These are phyloP conservation scores for Xerocomus minutiporus DNA, from an alignment of 1,284 basidiomycete species.

Conservation along the genomic window DNA sequence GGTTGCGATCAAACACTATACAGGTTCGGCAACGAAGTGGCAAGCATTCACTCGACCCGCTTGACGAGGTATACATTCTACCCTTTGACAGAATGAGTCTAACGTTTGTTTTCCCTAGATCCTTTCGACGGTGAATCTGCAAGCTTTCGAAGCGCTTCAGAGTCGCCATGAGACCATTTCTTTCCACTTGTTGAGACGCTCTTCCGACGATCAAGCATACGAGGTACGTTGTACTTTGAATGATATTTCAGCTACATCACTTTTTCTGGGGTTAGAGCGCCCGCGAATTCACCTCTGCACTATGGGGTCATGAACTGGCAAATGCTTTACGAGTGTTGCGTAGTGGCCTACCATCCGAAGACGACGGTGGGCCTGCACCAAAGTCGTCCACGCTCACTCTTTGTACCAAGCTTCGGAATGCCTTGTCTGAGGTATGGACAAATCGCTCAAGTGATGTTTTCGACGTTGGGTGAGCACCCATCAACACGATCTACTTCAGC, in stretches of 20 bases:
- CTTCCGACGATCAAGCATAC: constrained; percentile 73
- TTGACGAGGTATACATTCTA: constrained; percentile 59
- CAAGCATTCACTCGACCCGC: constrained; percentile 42
- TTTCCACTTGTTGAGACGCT: constrained; percentile 59
- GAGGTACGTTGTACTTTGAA: constrained; percentile 44
- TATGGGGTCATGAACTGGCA: constrained; percentile 73
- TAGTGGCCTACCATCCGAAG: constrained; percentile 37
- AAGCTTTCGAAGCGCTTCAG: constrained; percentile 55
- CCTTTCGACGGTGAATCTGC: constrained; percentile 46
- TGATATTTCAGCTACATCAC: constrained; percentile 1
- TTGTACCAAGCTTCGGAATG: constrained; percentile 51
- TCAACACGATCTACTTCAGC: not conserved
- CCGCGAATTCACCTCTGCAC: constrained; percentile 65
- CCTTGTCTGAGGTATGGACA: constrained; percentile 66
- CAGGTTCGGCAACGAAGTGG: constrained; percentile 44
- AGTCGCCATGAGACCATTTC: constrained; percentile 60
- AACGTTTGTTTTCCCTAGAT: constrained; percentile 40
- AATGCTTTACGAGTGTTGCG: constrained; percentile 54
- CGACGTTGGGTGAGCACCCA: constrained; percentile 59
- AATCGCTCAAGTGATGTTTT: constrained; percentile 66
- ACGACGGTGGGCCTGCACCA: constrained; percentile 22
- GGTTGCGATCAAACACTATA: constrained; percentile 59
- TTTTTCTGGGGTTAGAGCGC: constrained; percentile 49
- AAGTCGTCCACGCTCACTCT: constrained; percentile 41
- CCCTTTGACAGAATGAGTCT: not conserved